Base-by-base conservation (phyloP, 1,139 yeast genomes). In the Torulaspora pretoriensis region DNA sequence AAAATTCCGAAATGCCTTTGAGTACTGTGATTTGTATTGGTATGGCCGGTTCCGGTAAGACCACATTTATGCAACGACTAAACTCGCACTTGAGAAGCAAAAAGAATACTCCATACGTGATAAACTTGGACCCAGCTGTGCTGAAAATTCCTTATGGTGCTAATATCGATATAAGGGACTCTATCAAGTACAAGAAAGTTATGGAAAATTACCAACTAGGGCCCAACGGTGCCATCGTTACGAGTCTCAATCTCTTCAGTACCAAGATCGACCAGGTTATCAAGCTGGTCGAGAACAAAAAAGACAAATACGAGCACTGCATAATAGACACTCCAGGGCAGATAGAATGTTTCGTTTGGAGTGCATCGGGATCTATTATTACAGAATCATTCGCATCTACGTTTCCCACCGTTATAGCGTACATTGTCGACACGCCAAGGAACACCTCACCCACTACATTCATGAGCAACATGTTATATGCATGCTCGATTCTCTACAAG, bases 321-420 rank as follows among this genome's bases (percentile, higher is more conserved):
- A 83, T 94, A 38, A 78, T 92, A 42, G 99, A 94, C 66, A 94
- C 99, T 0, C 99, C 99, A 0, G 99, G 99, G 6, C 99, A 94
- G 67, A 94, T 94, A 51, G 98, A 92, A 65, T 88, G 97, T 68
- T 92, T 92, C 64, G 89, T 92, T 42, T 85, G 95, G 95, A 83
- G 95, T 38, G 98, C 98, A 0, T 86, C 96, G 38, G 99, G 99
- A 8, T 78, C 97, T 16, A 94, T 94, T 51, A 87, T 94, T 47
- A 90, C 97, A 0, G 98, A 94, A 64, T 90, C 97, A 0, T 85
- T 94, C 69, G 98, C 98, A 1, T 86, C 96, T 1, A 80, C 95
- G 2, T 88, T 88, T 65, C 99, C 99, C 4, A 92, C 98, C 0
- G 88, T 92, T 30, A 78, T 94, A 53, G 97, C 97, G 0, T 94